A percentile compares a stretch with the other conserved stretches of the same genome.
These are phyloP conservation scores for Mycena pura DNA, from an alignment of 768 basidiomycete genomes.

Conservation along the genomic window DNA sequence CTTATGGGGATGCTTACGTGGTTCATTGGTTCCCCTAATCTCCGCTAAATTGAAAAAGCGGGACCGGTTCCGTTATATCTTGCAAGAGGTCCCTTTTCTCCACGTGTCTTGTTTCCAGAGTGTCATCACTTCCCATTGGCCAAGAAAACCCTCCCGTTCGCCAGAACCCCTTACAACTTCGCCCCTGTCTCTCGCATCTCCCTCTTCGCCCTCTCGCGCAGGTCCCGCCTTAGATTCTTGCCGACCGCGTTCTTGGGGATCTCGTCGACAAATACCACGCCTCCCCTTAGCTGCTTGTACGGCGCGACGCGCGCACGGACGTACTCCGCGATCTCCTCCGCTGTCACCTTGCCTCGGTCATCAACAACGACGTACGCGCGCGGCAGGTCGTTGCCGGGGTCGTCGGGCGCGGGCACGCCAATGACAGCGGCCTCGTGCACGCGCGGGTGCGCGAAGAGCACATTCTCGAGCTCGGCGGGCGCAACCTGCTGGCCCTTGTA, in stretches of 20 bases:
- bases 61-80: too few species aligned
- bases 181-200: conserved; percentile 15
- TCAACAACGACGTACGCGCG: conserved; percentile 14
- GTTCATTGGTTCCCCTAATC: too few species aligned
- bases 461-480: conserved; percentile 17
- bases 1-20: too few species aligned
- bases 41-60: too few species aligned
- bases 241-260: conserved; percentile 15
- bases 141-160: conserved; percentile 12
- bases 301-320: conserved; percentile 14
- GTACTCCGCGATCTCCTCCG: conserved; percentile 13
- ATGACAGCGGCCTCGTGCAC: conserved; percentile 14
- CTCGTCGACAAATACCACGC: conserved; percentile 17
- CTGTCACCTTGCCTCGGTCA: conserved; percentile 13
- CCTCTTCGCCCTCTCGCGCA: conserved; percentile 15
- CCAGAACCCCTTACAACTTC: conserved; percentile 12
- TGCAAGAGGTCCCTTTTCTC: not conserved
- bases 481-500: conserved; percentile 16
- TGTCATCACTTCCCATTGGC: conserved; percentile 1
- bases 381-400: conserved; percentile 13
- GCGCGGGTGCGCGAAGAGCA: conserved; percentile 13
- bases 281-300: conserved; percentile 16
- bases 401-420: conserved; percentile 13
- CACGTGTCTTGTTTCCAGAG: not conserved
- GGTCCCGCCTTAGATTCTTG: conserved; percentile 14